Evolutionary conservation across 208 protist species (phyloP).

Genomic region (Leishmania lainsoni): DNA sequence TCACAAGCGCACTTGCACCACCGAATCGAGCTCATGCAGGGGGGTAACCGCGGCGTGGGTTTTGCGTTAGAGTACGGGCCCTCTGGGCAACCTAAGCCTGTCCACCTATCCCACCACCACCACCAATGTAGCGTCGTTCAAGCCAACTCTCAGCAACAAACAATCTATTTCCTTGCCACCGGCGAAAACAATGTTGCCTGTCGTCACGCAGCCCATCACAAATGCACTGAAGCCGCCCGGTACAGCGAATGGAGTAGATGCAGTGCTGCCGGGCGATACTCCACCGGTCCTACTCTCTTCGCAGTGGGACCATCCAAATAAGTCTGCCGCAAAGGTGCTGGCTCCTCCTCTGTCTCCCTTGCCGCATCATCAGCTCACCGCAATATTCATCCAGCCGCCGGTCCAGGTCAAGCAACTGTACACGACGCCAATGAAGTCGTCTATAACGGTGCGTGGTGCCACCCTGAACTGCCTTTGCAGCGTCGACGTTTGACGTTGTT

Average conservation of each 20-base stretch:
- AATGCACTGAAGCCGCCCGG: constrained; percentile 1
- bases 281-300: background rate
- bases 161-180: background rate
- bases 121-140: background rate
- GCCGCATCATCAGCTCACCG: constrained; percentile 4
- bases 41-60: background rate
- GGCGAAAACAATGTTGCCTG: background rate
- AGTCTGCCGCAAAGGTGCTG: background rate
- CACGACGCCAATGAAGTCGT: constrained; percentile 10
- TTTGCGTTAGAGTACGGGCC: constrained; percentile 12
- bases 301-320: background rate
- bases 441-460: constrained; percentile 17
- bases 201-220: constrained; percentile 12
- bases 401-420: background rate
- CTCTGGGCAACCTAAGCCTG: background rate
- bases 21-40: constrained; percentile 13
- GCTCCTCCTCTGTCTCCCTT: constrained; percentile 13
- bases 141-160: background rate
- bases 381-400: background rate
- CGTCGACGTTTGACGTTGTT: background rate
- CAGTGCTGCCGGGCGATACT: background rate
- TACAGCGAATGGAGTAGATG: background rate
- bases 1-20: constrained; percentile 23
- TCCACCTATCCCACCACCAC: background rate
- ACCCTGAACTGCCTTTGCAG: constrained; percentile 4